Conservation (phyloP, 192 early-diverging fungal genomes). For the Backusella mclennaniae region DNA sequence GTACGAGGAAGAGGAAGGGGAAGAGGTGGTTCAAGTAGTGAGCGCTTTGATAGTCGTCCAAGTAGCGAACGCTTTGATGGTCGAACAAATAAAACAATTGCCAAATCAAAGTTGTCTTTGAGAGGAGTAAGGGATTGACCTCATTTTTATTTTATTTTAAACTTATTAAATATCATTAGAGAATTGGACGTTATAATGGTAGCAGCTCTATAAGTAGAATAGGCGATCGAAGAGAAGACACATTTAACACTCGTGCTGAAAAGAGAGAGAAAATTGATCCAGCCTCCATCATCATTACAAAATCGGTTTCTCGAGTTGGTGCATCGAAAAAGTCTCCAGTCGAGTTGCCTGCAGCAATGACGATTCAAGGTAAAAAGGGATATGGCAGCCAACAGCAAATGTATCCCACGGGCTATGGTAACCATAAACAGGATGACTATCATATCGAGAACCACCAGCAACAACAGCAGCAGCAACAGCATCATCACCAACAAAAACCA, state of each 20-base stretch:
- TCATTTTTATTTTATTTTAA: neutral
- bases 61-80: neutral
- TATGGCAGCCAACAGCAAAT: neutral
- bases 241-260: neutral
- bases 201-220: neutral
- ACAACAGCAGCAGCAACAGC: neutral
- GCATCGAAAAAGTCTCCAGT: neutral
- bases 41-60: too few relatives aligned
- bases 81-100: neutral
- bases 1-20: neutral
- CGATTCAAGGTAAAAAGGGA: neutral
- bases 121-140: neutral
- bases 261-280: slow-evolving; percentile 4
- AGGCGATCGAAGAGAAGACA: neutral
- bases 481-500: too few relatives aligned
- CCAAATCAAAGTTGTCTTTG: neutral
- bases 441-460: too few relatives aligned
- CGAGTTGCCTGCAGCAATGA: neutral
- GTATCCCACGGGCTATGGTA: neutral
- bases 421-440: neutral
- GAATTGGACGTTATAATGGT: neutral
- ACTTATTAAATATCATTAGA: neutral
- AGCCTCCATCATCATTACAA: slow-evolving; percentile 21
- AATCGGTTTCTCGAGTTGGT: neutral
- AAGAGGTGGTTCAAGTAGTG: neutral